Conservation (phyloP, 2,329 filamentous ascomycete species). For the Penicillium sp. region DNA sequence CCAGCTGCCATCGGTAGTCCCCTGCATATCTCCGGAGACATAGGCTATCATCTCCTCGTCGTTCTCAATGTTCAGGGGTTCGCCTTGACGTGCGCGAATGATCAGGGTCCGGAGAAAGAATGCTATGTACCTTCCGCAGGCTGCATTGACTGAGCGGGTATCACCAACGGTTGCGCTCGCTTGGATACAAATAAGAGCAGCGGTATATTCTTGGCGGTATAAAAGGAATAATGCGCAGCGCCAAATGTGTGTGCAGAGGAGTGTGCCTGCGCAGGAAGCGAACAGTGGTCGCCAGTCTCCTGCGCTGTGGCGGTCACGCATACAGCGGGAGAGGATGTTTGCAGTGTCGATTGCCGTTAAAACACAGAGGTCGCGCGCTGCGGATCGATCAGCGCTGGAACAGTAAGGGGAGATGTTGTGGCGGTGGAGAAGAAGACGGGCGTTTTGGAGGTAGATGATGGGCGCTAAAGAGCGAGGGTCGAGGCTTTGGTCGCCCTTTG, state of each 20-base stretch:
- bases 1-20: constrained; percentile 74
- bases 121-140: constrained; percentile 75
- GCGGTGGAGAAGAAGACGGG: constrained; percentile 80
- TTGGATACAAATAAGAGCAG: constrained; percentile 70
- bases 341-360: constrained; percentile 75
- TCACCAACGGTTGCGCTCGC: constrained; percentile 68
- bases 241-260: constrained; percentile 82
- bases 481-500: constrained; percentile 63
- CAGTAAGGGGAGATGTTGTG: constrained; percentile 80
- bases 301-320: constrained; percentile 43
- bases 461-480: constrained; percentile 73
- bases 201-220: constrained; percentile 68
- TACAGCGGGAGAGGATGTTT: constrained; percentile 66
- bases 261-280: constrained; percentile 66
- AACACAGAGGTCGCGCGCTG: constrained; percentile 73
- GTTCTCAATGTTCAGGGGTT: constrained; percentile 47
- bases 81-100: constrained; percentile 51
- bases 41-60: constrained; percentile 91
- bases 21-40: constrained; percentile 81
- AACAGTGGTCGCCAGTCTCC: constrained; percentile 56
- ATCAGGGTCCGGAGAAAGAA: constrained; percentile 74
- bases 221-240: constrained; percentile 79
- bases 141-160: constrained; percentile 68
- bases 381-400: constrained; percentile 61
- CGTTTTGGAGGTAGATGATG: constrained; percentile 74